Evolutionary conservation across 805 yeast genomes (phyloP).

Genomic region (Saturnispora zaruensis): DNA sequence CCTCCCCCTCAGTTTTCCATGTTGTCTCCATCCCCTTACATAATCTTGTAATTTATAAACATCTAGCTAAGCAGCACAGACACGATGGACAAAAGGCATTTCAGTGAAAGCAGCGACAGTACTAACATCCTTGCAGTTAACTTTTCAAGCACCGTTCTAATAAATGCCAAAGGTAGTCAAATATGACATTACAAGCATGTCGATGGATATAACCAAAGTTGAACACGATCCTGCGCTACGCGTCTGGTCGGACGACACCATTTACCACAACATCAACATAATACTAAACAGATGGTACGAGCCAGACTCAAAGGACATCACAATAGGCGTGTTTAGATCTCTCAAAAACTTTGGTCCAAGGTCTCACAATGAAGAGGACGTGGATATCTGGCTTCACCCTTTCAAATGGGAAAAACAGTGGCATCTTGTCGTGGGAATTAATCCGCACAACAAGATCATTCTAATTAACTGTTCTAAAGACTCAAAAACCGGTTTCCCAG

Average conservation of each 20-base stretch:
- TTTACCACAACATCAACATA: constrained; percentile 6
- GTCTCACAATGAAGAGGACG: neutral
- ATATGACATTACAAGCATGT: constrained; percentile 11
- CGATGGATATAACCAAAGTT: constrained; percentile 8
- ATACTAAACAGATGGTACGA: constrained; percentile 5
- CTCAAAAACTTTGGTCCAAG: constrained; percentile 24
- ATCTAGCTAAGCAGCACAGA: neutral
- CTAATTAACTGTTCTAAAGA: constrained; percentile 23
- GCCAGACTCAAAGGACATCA: neutral
- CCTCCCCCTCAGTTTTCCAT: neutral
- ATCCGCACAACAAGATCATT: constrained; percentile 19
- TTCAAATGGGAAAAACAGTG: constrained; percentile 26
- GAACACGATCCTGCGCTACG: constrained; percentile 1
- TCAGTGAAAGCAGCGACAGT: neutral
- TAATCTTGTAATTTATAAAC: neutral
- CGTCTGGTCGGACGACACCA: constrained; percentile 2
- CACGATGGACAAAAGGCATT: neutral
- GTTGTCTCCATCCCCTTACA: neutral
- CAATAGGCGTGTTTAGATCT: constrained; percentile 17
- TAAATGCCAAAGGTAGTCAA: neutral
- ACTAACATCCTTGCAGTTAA: neutral
- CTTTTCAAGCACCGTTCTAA: neutral
- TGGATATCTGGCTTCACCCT: constrained; percentile 26
- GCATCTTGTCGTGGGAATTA: constrained; percentile 29
- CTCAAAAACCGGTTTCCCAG: constrained; percentile 16